A percentile compares a stretch with the other conserved stretches of the same genome.
Evolutionary conservation across 257 asterid species (phyloP).

Genomic region (Penstemon eatonii): DNA sequence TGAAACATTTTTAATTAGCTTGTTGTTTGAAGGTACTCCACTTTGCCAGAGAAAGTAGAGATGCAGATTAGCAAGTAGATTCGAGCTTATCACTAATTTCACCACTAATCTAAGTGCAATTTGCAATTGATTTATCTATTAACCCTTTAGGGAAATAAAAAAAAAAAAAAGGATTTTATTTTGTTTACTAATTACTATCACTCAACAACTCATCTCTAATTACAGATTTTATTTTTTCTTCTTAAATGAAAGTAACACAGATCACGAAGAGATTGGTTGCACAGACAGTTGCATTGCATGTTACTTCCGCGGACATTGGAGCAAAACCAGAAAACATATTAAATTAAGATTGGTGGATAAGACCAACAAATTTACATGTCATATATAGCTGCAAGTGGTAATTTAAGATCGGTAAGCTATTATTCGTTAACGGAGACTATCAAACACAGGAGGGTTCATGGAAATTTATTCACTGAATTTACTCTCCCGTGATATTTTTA

Average conservation of each 20-base stretch:
- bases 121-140: background rate
- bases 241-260: background rate
- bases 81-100: slow-evolving; percentile 7
- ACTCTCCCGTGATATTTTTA: too few species aligned
- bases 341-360: too few species aligned
- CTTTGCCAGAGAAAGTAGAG: background rate
- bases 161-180: background rate
- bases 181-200: background rate
- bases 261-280: background rate
- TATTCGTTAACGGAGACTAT: too few species aligned
- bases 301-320: background rate
- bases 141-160: too few species aligned
- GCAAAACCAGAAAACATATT: background rate
- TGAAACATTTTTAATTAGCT: too few species aligned
- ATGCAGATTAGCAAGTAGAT: slow-evolving; percentile 15
- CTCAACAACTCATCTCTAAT: background rate
- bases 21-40: background rate
- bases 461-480: too few species aligned
- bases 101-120: background rate
- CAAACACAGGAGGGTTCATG: too few species aligned
- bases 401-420: too few species aligned
- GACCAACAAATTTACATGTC: too few species aligned
- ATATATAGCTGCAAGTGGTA: too few species aligned
- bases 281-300: background rate
- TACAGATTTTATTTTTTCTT: background rate